A percentile compares a stretch with the other conserved stretches of the same genome.
phyloP scores from a whole-genome alignment of 148 eudicot genomes.

The Heliamphora exappendiculata region DNA sequence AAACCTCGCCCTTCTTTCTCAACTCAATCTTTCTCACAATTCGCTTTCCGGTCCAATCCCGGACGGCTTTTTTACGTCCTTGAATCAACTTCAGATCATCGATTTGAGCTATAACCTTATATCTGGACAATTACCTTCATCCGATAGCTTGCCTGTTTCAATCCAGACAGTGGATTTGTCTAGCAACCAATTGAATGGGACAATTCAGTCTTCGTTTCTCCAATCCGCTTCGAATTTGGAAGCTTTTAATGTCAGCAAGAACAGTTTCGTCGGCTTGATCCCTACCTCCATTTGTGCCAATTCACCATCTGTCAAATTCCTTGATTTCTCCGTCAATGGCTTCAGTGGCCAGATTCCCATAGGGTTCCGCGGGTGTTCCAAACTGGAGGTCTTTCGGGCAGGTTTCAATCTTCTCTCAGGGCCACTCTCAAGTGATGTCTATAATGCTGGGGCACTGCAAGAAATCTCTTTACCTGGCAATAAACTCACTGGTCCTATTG shows the following conservation, averaged over 20 bases:
- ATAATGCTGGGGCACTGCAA: slow-evolving; percentile 29
- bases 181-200: slow-evolving; percentile 50
- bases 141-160: slow-evolving; percentile 34
- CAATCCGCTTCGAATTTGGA: slow-evolving; percentile 34
- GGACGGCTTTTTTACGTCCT: slow-evolving; percentile 41
- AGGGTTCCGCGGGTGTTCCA: slow-evolving; percentile 45
- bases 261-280: slow-evolving; percentile 44
- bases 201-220: slow-evolving; percentile 36
- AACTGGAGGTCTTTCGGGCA: slow-evolving; percentile 46
- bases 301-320: slow-evolving; percentile 33
- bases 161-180: slow-evolving; percentile 42
- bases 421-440: slow-evolving; percentile 42
- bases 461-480: slow-evolving; percentile 63
- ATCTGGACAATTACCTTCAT: slow-evolving; percentile 30
- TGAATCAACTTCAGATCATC: slow-evolving; percentile 38
- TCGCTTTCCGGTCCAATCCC: slow-evolving; percentile 58
- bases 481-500: slow-evolving; percentile 38
- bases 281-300: slow-evolving; percentile 45
- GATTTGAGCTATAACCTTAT: slow-evolving; percentile 68
- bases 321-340: slow-evolving; percentile 58
- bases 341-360: slow-evolving; percentile 43
- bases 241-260: slow-evolving; percentile 52
- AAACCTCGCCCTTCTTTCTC: slow-evolving; percentile 42
- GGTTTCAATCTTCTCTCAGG: slow-evolving; percentile 58
- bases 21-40: slow-evolving; percentile 62